Evolutionary conservation across 371 early-diverging fungal species (phyloP).

Genomic region (Synchytrium microbalum): DNA sequence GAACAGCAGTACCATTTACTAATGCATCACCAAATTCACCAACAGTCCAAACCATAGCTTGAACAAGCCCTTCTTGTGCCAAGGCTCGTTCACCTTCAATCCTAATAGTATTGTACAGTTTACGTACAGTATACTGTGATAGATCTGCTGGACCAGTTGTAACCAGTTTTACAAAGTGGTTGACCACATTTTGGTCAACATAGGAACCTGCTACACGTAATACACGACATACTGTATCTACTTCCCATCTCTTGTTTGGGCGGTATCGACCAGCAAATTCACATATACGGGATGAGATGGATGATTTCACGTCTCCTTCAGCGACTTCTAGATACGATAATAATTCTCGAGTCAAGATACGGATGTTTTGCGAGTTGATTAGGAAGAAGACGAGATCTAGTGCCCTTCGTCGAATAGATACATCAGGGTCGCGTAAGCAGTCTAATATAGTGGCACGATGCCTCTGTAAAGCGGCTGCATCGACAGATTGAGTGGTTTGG

Average conservation of each 20-base stretch:
- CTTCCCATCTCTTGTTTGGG: slow-evolving; percentile 89
- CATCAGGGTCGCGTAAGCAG: slow-evolving; percentile 90
- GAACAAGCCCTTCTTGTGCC: slow-evolving; percentile 76
- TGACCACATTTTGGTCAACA: slow-evolving; percentile 37
- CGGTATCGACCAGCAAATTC: slow-evolving; percentile 76
- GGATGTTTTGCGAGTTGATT: slow-evolving; percentile 84
- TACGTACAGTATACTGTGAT: slow-evolving; percentile 78
- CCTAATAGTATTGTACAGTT: slow-evolving; percentile 72
- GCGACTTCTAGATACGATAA: slow-evolving; percentile 86
- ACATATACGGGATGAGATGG: slow-evolving; percentile 81
- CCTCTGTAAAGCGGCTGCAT: slow-evolving; percentile 91
- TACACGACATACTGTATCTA: slow-evolving; percentile 88
- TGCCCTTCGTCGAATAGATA: slow-evolving; percentile 93
- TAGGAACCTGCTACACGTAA: slow-evolving; percentile 43
- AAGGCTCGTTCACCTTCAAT: slow-evolving; percentile 46
- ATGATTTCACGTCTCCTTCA: slow-evolving; percentile 82
- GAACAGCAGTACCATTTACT: slow-evolving; percentile 19
- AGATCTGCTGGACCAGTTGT: slow-evolving; percentile 64
- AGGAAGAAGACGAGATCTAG: slow-evolving; percentile 91
- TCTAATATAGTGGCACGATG: slow-evolving; percentile 93
- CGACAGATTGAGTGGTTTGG: slow-evolving; percentile 49
- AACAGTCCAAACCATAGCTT: slow-evolving; percentile 87
- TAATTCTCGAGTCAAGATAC: slow-evolving; percentile 87
- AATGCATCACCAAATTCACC: slow-evolving; percentile 95
- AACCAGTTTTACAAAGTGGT: slow-evolving; percentile 53